These are phyloP conservation scores for Alliaria petiolata DNA, from an alignment of 345 rosid species.

Conservation along the genomic window DNA sequence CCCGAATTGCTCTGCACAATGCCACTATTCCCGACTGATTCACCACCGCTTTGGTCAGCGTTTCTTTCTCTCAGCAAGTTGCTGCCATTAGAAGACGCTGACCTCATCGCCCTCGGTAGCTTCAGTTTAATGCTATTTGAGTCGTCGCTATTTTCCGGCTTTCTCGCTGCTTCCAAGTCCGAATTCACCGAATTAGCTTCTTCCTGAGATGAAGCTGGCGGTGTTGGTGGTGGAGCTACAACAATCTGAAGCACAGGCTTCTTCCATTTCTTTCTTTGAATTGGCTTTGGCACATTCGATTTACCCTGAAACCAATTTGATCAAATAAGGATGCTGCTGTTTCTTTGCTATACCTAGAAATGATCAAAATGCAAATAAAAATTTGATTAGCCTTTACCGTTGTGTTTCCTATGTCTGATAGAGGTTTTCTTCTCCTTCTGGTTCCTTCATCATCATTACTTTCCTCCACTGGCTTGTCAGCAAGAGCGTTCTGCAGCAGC, in stretches of 20 bases:
- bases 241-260: slow-evolving; percentile 69
- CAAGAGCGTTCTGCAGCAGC: slow-evolving; percentile 74
- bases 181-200: slow-evolving; percentile 11
- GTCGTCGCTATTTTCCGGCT: slow-evolving; percentile 33
- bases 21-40: slow-evolving; percentile 38
- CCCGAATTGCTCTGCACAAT: slow-evolving; percentile 42
- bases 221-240: slow-evolving; percentile 36
- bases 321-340: not conserved
- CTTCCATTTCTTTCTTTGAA: slow-evolving; percentile 77
- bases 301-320: slow-evolving; percentile 49
- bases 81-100: slow-evolving; percentile 53
- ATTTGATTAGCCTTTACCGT: slow-evolving; percentile 15
- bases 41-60: slow-evolving; percentile 48
- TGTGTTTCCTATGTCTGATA: slow-evolving; percentile 83
- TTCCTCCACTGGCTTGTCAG: slow-evolving; percentile 40
- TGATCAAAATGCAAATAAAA: not conserved
- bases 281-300: slow-evolving; percentile 61
- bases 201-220: slow-evolving; percentile 33
- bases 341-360: not conserved
- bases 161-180: slow-evolving; percentile 29
- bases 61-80: slow-evolving; percentile 78
- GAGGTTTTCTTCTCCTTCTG: slow-evolving; percentile 57
- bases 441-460: slow-evolving; percentile 38
- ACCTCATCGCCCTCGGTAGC: slow-evolving; percentile 77
- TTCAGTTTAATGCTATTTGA: slow-evolving; percentile 46